Evolutionary conservation across 768 basidiomycete genomes (phyloP).

Genomic region (Peribolospora kevripleyi): DNA sequence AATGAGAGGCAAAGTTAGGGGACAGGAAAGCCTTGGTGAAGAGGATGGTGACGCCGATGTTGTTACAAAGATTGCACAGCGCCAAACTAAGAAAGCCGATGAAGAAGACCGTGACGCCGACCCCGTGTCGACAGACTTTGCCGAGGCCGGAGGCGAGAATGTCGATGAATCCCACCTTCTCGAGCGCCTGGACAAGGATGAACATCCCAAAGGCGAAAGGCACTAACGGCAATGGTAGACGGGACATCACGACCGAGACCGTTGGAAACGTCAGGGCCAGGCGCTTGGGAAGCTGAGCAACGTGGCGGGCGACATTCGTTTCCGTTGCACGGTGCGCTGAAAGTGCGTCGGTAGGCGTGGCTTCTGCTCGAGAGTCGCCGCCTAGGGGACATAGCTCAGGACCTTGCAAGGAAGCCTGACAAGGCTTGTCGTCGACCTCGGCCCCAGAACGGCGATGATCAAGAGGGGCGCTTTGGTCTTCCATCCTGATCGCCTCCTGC

Average conservation of each 20-base stretch:
- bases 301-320: not conserved
- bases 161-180: conserved; percentile 63
- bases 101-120: conserved; percentile 35
- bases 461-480: not conserved
- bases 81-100: conserved; percentile 31
- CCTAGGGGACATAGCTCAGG: not conserved
- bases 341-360: too few relatives aligned
- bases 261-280: conserved; percentile 46
- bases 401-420: too few relatives aligned
- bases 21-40: conserved; percentile 45
- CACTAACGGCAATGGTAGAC: conserved; percentile 54
- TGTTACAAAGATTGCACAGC: conserved; percentile 36
- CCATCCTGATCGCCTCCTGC: conserved; percentile 3
- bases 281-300: conserved; percentile 7
- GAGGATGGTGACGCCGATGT: conserved; percentile 76
- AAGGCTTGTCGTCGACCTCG: not conserved
- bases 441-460: not conserved
- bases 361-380: not conserved
- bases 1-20: conserved; percentile 3
- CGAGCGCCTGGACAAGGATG: conserved; percentile 66
- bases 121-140: conserved; percentile 25
- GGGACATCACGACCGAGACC: conserved; percentile 27
- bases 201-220: conserved; percentile 90
- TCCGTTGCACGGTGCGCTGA: too few relatives aligned
- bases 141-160: conserved; percentile 47